Base-by-base conservation (phyloP, 768 basidiomycete genomes). In the Clavaria fumosa region DNA sequence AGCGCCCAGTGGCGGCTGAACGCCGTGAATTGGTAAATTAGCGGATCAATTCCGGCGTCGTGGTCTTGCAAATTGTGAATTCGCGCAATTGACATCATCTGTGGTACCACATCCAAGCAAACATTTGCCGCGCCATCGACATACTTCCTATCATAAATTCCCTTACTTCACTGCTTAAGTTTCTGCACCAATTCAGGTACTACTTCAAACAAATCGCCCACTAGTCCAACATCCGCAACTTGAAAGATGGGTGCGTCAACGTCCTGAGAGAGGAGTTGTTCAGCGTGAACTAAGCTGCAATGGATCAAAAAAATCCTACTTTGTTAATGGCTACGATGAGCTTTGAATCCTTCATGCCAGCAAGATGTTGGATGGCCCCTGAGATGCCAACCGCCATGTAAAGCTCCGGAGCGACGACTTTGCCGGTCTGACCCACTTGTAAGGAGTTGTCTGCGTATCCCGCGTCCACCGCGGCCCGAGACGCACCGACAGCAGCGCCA, bases 331-430 rank as follows among this genome's bases (percentile, higher is more conserved):
- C 95, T 22, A 95, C 93, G 43, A 99, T 99, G 45, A 96, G 66
- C 63, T 97, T 99, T 7, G 86, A 90, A 51, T 96, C 95, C 56
- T 99, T 99, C 95, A 97, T 99, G 6, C 95, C 95, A 15, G 95
- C 95, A 38, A 97, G 64, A 63, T 99, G 95, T 60, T 99, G 95
- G 49, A 97, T 99, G 10, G 95, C 95, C 12, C 95, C 95, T 6
- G 90, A 95, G 48, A 99, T 97, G 35, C 95, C 95, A 34, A 97
- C 59, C 3, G 95, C 95, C 58, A 97, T 72, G 59, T 99, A 99
- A 37, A 99, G 62, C 53, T 93, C 85, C 0, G 95, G 93, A 2
- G 95, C 93, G 30, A 97, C 91, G 23, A 99, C 83, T 60, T 97
- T 97, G 39, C 95, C 95, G 0, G 95, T 99, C 64, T 99, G 95